Base-by-base conservation (phyloP, 495 filamentous ascomycete species). In the Parachaetomium inaequale region DNA sequence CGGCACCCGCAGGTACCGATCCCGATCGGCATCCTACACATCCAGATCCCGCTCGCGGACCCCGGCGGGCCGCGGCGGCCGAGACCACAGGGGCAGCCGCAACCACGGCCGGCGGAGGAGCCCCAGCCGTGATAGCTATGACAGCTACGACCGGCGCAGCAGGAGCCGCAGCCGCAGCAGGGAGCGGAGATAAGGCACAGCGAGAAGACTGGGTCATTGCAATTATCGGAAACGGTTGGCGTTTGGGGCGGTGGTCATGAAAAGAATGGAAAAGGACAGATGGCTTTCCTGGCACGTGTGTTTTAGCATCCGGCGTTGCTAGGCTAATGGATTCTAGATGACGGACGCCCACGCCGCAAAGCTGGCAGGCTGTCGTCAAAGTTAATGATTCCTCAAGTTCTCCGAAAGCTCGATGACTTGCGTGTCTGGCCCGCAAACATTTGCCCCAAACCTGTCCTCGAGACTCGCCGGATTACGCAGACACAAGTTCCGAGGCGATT, bases 111-210 rank as follows among this genome's bases (percentile, higher is more conserved):
- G 66, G 61, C 75, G 68, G 58, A 77, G 87, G 63, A 90, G 84
- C 61, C 79, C 80, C 14, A 88, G 85, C 68, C 85, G 85, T 63
- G 82, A 76, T 60, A 87, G 85, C 63, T 86, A 85, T 67, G 82
- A 81, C 50, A 72, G 71, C 58, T 64, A 70, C n/a, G 70, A 65
- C 43, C 60, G 70, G 21, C 66, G 68, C 17, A 70, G 67, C 38
- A 55, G 69, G 10, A 72, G 68, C 62, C 68, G 65, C 25, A 68
- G 69, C 45, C 65, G 67, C 50, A 70, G 66, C 31, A 58, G 70
- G 12, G 70, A 68, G 4, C 59, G 70, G 47, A 67, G 70, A 64
- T 73, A 34, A 62, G 47, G 5, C 19, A 1, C 2, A 17, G 0
- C 8, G 21, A 19, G 26, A 28, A 17, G 29, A 8, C 29, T 34